These are phyloP conservation scores for Calonectria henricotiae DNA, from an alignment of 2,329 filamentous ascomycete species.

Conservation along the genomic window DNA sequence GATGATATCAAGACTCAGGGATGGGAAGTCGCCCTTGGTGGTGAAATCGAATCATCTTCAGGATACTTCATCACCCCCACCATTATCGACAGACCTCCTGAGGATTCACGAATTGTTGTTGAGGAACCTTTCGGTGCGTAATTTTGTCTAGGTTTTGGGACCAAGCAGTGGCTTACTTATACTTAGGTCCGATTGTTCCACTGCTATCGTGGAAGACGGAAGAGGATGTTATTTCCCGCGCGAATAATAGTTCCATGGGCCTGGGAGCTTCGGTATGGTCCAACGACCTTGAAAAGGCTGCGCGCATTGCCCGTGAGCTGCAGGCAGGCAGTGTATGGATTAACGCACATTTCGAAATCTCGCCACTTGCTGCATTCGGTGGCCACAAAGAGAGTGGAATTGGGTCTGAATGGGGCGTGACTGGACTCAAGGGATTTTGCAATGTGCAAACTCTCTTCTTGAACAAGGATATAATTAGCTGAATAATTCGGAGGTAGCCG, in stretches of 20 bases:
- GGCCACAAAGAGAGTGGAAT: conserved; percentile 65
- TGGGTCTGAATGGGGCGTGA: conserved; percentile 61
- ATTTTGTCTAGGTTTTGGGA: neutral
- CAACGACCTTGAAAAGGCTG: conserved; percentile 66
- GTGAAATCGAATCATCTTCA: conserved; percentile 40
- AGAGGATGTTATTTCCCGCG: conserved; percentile 72
- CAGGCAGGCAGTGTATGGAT: conserved; percentile 75
- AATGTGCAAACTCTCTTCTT: conserved; percentile 28
- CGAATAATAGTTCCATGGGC: conserved; percentile 70
- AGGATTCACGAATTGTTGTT: conserved; percentile 70
- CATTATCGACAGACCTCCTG: conserved; percentile 73
- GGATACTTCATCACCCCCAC: conserved; percentile 74
- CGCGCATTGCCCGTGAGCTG: conserved; percentile 68
- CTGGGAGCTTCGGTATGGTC: conserved; percentile 73
- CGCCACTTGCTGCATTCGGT: conserved; percentile 59
- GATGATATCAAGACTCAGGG: conserved; percentile 66
- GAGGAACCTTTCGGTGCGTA: conserved; percentile 68
- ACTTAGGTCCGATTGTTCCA: conserved; percentile 71
- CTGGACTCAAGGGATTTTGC: conserved; percentile 52
- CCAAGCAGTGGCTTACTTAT: too few species aligned
- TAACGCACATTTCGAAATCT: conserved; percentile 70
- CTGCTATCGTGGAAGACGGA: conserved; percentile 75
- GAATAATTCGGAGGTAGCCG: neutral
- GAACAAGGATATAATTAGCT: conserved; percentile 23
- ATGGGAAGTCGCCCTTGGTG: conserved; percentile 62